phyloP scores from a whole-genome alignment of 169 alveolate genomes.

The Perkinsus chesapeaki region DNA sequence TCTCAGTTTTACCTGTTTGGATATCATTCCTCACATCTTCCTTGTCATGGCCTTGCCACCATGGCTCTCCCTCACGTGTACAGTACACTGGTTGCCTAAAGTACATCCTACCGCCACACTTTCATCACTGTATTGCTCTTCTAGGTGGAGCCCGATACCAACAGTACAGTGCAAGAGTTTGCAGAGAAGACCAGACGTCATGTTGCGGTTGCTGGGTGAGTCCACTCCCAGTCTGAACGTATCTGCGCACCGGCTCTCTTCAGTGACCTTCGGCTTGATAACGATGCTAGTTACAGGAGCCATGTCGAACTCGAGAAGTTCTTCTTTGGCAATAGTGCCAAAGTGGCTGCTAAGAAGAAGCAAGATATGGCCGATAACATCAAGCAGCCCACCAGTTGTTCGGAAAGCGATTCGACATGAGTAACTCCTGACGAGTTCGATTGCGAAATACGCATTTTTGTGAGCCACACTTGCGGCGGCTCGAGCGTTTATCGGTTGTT shows the following conservation, averaged over 20 bases:
- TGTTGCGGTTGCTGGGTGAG: neutral
- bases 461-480: too few relatives aligned
- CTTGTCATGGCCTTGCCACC: neutral
- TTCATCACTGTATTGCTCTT: too few relatives aligned
- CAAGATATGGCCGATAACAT: neutral
- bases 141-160: too few relatives aligned
- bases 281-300: neutral
- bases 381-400: neutral
- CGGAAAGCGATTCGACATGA: too few relatives aligned
- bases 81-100: neutral
- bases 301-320: neutral
- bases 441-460: too few relatives aligned
- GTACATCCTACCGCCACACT: too few relatives aligned
- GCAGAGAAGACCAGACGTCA: neutral
- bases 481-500: neutral
- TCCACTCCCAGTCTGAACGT: neutral
- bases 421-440: too few relatives aligned
- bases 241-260: neutral
- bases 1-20: neutral
- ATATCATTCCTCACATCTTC: neutral
- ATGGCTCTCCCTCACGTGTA: neutral
- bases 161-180: neutral
- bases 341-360: neutral
- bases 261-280: neutral
- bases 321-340: neutral